A percentile compares a stretch with the other conserved stretches of the same genome.
These are phyloP conservation scores for Paracoccidioides lutzii DNA, from an alignment of 2,329 filamentous ascomycete species.

Conservation along the genomic window DNA sequence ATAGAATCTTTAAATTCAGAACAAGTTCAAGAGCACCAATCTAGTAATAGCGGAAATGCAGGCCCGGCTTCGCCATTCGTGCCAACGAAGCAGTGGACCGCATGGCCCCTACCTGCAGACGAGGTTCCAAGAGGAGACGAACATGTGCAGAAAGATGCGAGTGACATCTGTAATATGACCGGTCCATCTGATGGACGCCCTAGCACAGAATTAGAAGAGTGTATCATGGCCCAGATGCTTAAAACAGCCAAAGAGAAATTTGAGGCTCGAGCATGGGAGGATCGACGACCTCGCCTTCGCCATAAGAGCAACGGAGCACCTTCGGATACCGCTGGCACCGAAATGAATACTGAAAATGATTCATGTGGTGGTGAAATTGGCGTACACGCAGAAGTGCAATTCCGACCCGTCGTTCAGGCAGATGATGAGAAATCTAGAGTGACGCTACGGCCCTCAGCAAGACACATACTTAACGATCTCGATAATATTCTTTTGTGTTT, in stretches of 20 bases:
- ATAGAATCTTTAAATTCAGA: constrained; percentile 2
- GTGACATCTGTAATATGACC: constrained; percentile 42
- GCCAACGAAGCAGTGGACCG: constrained; percentile 56
- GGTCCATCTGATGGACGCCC: constrained; percentile 35
- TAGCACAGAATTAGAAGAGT: constrained; percentile 55
- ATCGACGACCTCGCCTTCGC: neutral
- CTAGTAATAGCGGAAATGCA: constrained; percentile 9
- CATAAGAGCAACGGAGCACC: constrained; percentile 9
- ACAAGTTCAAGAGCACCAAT: neutral
- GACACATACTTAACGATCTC: constrained; percentile 56
- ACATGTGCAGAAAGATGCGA: constrained; percentile 34
- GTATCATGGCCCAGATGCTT: constrained; percentile 53
- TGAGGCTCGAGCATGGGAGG: constrained; percentile 25
- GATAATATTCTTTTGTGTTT: constrained; percentile 59
- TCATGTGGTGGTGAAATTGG: constrained; percentile 14
- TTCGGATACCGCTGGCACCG: constrained; percentile 4
- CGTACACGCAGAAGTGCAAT: constrained; percentile 4
- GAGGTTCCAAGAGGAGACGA: constrained; percentile 49
- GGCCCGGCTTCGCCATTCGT: constrained; percentile 21
- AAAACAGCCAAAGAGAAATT: constrained; percentile 57
- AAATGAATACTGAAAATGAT: constrained; percentile 12
- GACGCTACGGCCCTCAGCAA: constrained; percentile 54
- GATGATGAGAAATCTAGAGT: constrained; percentile 57
- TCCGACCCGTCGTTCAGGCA: constrained; percentile 45
- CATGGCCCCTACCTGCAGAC: constrained; percentile 61